phyloP scores from a whole-genome alignment of 2,329 filamentous ascomycete genomes.

The Xylariaceae sp. region DNA sequence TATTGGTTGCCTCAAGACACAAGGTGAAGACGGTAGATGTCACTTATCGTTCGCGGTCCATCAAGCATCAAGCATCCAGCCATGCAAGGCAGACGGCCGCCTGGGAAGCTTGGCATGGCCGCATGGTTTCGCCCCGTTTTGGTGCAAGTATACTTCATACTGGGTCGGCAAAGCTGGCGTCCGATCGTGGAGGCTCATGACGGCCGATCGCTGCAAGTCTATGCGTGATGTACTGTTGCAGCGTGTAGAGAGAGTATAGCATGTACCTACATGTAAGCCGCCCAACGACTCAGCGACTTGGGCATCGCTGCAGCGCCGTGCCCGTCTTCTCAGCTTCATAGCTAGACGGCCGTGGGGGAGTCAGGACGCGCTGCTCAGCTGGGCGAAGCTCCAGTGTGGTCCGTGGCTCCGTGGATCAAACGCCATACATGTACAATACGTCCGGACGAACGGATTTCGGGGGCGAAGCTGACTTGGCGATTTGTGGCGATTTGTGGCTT shows the following conservation, averaged over 20 bases:
- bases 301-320: no score
- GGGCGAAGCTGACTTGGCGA: no score
- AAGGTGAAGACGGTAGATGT: background rate
- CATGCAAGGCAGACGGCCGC: constrained; percentile 10
- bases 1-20: background rate
- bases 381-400: no score
- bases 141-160: background rate
- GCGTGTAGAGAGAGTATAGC: no score
- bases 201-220: background rate
- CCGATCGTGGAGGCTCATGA: background rate
- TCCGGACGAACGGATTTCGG: no score
- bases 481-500: no score
- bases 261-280: background rate
- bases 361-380: no score
- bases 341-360: no score
- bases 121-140: constrained; percentile 8
- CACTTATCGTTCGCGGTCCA: constrained; percentile 2
- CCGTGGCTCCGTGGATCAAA: no score
- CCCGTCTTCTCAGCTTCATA: no score
- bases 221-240: background rate
- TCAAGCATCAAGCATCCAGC: background rate
- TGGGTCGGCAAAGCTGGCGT: background rate
- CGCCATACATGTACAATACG: no score
- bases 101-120: constrained; percentile 3
- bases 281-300: no score